phyloP scores from a whole-genome alignment of 345 rosid genomes.

The Bruguiera gymnorhiza region DNA sequence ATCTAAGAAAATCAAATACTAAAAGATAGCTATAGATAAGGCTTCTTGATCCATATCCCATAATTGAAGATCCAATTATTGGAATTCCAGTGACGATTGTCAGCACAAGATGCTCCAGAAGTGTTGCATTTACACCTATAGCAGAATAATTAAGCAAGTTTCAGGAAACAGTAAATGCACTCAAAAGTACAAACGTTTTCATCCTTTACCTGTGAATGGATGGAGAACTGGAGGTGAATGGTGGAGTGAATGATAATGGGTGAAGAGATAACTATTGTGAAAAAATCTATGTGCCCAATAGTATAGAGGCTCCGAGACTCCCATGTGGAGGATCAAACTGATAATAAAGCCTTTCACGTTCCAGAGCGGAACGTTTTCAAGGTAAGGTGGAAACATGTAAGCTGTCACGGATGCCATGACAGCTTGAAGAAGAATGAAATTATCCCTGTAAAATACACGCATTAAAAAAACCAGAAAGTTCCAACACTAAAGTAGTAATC shows the following conservation, averaged over 20 bases:
- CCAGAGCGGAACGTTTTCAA: conserved; percentile 60
- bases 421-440: conserved; percentile 79
- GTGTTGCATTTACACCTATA: conserved; percentile 68
- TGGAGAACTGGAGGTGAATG: conserved; percentile 78
- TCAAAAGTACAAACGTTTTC: not conserved
- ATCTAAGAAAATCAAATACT: conserved; percentile 69
- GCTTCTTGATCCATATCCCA: conserved; percentile 67
- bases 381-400: conserved; percentile 43
- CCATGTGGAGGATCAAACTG: conserved; percentile 61
- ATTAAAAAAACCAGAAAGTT: not conserved
- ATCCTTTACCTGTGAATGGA: conserved; percentile 57
- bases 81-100: conserved; percentile 59
- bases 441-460: conserved; percentile 58
- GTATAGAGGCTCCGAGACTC: conserved; percentile 77
- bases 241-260: conserved; percentile 71
- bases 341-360: conserved; percentile 61
- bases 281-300: conserved; percentile 59
- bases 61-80: conserved; percentile 47
- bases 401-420: conserved; percentile 53
- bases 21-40: conserved; percentile 55
- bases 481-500: not conserved
- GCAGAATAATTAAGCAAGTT: not conserved
- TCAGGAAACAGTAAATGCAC: not conserved
- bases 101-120: conserved; percentile 62
- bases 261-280: conserved; percentile 53